Evolutionary conservation across 208 protist genomes (phyloP).

Genomic region (Endotrypanum monterogeii): DNA sequence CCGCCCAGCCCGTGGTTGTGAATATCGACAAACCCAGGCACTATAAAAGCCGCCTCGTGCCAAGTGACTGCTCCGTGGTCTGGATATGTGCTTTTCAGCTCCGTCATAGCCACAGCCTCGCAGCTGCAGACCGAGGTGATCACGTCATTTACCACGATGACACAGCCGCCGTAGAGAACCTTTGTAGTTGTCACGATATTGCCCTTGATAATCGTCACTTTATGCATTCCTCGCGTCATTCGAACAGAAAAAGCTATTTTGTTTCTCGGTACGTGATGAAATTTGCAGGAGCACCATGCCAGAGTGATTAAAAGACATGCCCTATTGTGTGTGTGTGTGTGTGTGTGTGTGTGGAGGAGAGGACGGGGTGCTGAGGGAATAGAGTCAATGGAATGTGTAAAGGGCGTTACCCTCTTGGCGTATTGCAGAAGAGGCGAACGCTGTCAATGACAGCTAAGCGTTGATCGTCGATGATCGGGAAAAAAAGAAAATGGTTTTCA

Average conservation of each 20-base stretch:
- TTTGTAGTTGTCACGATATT: constrained; percentile 61
- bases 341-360: not conserved
- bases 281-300: not conserved
- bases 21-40: constrained; percentile 80
- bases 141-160: constrained; percentile 43
- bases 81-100: constrained; percentile 11
- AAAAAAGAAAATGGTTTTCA: not conserved
- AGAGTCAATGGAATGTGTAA: not conserved
- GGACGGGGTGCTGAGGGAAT: not conserved
- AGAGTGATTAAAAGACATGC: not conserved
- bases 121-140: constrained; percentile 39
- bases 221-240: not conserved
- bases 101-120: constrained; percentile 20
- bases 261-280: not conserved
- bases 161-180: constrained; percentile 62
- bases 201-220: constrained; percentile 51
- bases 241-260: not conserved
- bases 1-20: constrained; percentile 81
- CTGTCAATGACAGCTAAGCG: not conserved
- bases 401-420: not conserved
- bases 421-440: not conserved
- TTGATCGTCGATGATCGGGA: not conserved
- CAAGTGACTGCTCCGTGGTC: constrained; percentile 12
- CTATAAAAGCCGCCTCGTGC: constrained; percentile 44
- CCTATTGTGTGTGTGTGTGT: not conserved